phyloP scores from a whole-genome alignment of 2,329 filamentous ascomycete species.

The Trematosphaeria pertusa region DNA sequence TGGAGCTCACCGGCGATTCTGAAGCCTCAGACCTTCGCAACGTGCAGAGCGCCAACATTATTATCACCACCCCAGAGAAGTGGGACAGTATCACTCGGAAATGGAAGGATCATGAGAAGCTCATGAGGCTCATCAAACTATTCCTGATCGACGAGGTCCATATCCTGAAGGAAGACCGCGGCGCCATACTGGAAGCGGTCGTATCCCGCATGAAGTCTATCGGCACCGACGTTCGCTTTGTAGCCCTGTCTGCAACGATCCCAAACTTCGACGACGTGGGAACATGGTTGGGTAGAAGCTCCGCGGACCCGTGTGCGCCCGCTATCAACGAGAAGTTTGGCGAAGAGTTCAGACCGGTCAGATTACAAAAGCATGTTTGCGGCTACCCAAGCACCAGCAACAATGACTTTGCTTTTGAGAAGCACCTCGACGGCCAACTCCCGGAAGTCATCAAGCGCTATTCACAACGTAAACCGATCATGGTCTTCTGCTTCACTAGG shows the following conservation, averaged over 20 bases:
- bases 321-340: conserved; percentile 75
- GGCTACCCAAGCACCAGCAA: conserved; percentile 65
- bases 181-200: conserved; percentile 81
- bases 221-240: conserved; percentile 75
- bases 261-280: conserved; percentile 84
- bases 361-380: conserved; percentile 76
- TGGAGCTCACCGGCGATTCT: conserved; percentile 84
- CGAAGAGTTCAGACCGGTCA: conserved; percentile 81
- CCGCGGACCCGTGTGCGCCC: conserved; percentile 65
- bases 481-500: conserved; percentile 83
- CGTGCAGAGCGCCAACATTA: conserved; percentile 78
- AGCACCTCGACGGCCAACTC: conserved; percentile 69
- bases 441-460: conserved; percentile 71
- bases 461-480: conserved; percentile 74
- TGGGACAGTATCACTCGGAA: conserved; percentile 90
- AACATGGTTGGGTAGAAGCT: conserved; percentile 75
- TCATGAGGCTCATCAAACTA: conserved; percentile 77
- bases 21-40: conserved; percentile 69
- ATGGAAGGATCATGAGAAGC: conserved; percentile 79
- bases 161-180: conserved; percentile 79
- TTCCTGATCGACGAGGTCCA: conserved; percentile 90
- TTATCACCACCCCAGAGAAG: conserved; percentile 88
- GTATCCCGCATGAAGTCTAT: conserved; percentile 88
- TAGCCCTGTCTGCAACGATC: conserved; percentile 83
- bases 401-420: conserved; percentile 83